These are phyloP conservation scores for Grifola frondosa DNA, from an alignment of 1,284 basidiomycete species.

Conservation along the genomic window DNA sequence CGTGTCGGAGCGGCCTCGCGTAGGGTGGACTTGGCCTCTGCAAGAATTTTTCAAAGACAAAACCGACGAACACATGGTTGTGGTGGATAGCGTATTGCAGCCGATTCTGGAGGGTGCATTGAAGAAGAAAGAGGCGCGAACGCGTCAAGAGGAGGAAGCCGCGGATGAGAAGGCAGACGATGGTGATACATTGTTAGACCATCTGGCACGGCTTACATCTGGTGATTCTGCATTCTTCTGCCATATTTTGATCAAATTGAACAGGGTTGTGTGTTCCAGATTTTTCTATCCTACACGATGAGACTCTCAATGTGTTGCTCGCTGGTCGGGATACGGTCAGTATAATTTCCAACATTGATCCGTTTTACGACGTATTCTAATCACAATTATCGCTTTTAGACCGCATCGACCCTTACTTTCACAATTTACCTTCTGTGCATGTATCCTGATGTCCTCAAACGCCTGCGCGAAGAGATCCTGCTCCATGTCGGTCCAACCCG, in stretches of 20 bases:
- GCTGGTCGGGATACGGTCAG: conserved; percentile 70
- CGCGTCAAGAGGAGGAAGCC: conserved; percentile 25
- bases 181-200: conserved; percentile 59
- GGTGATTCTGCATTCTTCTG: conserved; percentile 37
- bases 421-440: conserved; percentile 30
- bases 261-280: conserved; percentile 37
- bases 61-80: conserved; percentile 47
- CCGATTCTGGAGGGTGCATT: conserved; percentile 58
- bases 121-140: conserved; percentile 21
- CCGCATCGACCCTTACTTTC: conserved; percentile 33
- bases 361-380: neutral
- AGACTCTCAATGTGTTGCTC: conserved; percentile 70
- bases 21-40: conserved; percentile 64
- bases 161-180: conserved; percentile 44
- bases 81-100: conserved; percentile 60
- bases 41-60: conserved; percentile 63
- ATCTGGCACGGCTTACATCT: conserved; percentile 61
- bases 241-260: neutral
- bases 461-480: conserved; percentile 24
- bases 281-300: conserved; percentile 59
- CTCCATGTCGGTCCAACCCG: conserved; percentile 20
- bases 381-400: conserved; percentile 20
- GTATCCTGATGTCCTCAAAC: conserved; percentile 30
- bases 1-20: conserved; percentile 48
- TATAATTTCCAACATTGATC: conserved; percentile 9